Base-by-base conservation (phyloP, 1,139 yeast genomes). In the Meyerozyma sp. region DNA sequence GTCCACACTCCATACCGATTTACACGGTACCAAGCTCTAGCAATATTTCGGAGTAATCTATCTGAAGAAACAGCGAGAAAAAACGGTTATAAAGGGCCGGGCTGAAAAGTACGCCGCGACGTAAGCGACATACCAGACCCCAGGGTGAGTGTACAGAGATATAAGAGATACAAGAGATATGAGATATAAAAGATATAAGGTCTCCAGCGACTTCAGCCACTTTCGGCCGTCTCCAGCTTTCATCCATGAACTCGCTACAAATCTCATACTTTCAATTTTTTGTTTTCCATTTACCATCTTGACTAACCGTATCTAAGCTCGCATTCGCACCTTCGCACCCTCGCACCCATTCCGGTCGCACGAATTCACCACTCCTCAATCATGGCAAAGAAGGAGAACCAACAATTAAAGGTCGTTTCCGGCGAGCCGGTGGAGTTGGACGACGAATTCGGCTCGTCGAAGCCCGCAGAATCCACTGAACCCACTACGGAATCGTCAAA, bases 1-100 rank as follows among this genome's bases (percentile, higher is more conserved):
- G 84, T 80, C 85, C 87, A 79, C 87, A 75, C 86, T 74, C 66
- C 65, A 65, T 59, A 64, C 65, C 68, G 65, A 68, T 56, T 52
- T 64, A 52, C 61, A 48, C 59, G 65, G 66, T 65, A 68, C 62
- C 64, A 77, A 77, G 84, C 79, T 79, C 84, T 78, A 78, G 67
- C 79, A 63, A 55, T 62, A 55, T 50, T 56, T 73, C 82, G 78
- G 83, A 77, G 81, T 54, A 48, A 55, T 49, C 51, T 49, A 46
- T 16, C 30, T 38, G 13, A 25, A 27, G 27, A 36, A 39, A 32
- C 38, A 20, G 43, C 9, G 29, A 23, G 16, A 14, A 29, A 38
- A 18, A 25, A 23, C 26, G 36, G 10, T 8, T 20, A 23, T 18
- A 29, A 14, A 25, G 30, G 25, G 25, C 14, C 34, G 38, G 28